phyloP scores from a whole-genome alignment of 176 grass and related monocot species.

The Oryza coarctata region DNA sequence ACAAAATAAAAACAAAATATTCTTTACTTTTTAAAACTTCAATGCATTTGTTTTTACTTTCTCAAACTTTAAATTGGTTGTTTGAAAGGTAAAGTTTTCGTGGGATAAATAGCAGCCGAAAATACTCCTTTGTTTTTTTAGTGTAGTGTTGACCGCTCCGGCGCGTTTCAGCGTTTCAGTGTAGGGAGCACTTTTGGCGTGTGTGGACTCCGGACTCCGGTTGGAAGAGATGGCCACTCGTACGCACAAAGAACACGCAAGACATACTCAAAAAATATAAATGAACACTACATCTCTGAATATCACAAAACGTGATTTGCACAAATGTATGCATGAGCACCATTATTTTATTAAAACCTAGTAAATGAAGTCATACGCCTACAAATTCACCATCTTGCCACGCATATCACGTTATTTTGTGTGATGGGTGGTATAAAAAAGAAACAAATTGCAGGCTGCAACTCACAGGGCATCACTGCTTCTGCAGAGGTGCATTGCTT shows the following conservation, averaged over 20 bases:
- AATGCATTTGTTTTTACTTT: too few relatives aligned
- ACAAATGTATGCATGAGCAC: too few relatives aligned
- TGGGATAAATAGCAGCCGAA: too few relatives aligned
- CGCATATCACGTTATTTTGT: not conserved
- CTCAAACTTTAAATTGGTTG: too few relatives aligned
- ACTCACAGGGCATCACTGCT: not conserved
- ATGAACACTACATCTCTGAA: not conserved
- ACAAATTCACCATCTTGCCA: not conserved
- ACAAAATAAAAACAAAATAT: too few relatives aligned
- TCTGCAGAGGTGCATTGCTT: not conserved
- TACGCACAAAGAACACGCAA: not conserved
- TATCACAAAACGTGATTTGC: not conserved
- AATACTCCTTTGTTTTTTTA: not conserved
- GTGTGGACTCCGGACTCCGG: not conserved
- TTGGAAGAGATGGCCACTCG: not conserved
- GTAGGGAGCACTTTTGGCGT: not conserved
- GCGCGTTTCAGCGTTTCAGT: not conserved
- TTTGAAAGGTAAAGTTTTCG: too few relatives aligned
- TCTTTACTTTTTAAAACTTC: too few relatives aligned
- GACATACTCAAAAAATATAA: not conserved
- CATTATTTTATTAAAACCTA: not conserved
- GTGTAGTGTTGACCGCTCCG: not conserved
- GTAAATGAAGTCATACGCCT: not conserved
- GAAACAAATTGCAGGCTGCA: not conserved
- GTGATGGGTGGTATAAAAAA: not conserved